Conservation (phyloP, 2,329 filamentous ascomycete species). For the Neopestalotiopsis clavispora region DNA sequence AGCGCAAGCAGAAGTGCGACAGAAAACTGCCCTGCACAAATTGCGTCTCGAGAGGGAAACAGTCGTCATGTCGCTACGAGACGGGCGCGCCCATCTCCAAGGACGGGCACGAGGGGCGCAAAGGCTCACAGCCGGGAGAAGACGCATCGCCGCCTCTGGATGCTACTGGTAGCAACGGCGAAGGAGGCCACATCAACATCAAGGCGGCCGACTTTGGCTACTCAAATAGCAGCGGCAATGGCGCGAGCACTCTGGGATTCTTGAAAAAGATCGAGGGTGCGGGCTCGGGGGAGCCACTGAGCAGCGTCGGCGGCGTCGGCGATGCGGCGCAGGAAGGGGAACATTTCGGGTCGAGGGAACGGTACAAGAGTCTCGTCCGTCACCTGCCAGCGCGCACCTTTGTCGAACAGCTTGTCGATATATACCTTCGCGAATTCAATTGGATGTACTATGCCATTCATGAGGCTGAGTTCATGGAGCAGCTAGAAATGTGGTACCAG, state of each 20-base stretch:
- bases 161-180: conserved; percentile 32
- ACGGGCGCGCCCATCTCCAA: conserved; percentile 50
- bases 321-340: conserved; percentile 37
- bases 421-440: conserved; percentile 64
- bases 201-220: conserved; percentile 59
- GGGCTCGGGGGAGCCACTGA: conserved; percentile 29
- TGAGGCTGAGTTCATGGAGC: conserved; percentile 52
- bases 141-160: conserved; percentile 26
- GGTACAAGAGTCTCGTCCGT: conserved; percentile 62
- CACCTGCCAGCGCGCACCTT: conserved; percentile 60
- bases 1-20: conserved; percentile 69
- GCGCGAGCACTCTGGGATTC: conserved; percentile 58
- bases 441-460: conserved; percentile 64
- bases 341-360: conserved; percentile 53
- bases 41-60: conserved; percentile 61
- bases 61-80: conserved; percentile 62
- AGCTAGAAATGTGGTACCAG: conserved; percentile 59
- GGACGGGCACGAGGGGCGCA: conserved; percentile 33
- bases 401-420: conserved; percentile 57
- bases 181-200: conserved; percentile 35
- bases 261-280: conserved; percentile 59
- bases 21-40: conserved; percentile 64
- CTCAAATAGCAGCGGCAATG: conserved; percentile 45
- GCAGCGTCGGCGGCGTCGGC: conserved; percentile 38
- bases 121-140: conserved; percentile 27